phyloP scores from a whole-genome alignment of 1,139 yeast species.

The Taiozyma sp. region DNA sequence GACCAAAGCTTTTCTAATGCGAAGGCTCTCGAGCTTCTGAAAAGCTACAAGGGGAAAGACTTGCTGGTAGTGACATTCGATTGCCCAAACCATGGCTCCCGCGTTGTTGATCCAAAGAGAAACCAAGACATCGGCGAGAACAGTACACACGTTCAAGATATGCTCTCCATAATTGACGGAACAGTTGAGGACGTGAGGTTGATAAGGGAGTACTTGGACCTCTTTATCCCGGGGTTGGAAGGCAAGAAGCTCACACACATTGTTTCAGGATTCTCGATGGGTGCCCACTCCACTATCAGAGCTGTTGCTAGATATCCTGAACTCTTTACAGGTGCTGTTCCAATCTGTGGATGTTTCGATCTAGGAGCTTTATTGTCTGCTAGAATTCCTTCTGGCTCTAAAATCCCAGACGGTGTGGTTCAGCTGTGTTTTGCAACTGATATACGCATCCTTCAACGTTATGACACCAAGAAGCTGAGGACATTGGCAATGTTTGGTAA shows the following conservation, averaged over 20 bases:
- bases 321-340: conserved; percentile 36
- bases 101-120: conserved; percentile 33
- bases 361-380: conserved; percentile 36
- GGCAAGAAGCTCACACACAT: conserved; percentile 29
- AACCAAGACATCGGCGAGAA: conserved; percentile 45
- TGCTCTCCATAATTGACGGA: conserved; percentile 49
- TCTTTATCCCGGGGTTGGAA: conserved; percentile 30
- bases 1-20: background rate
- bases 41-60: background rate
- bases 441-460: background rate
- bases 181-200: conserved; percentile 44
- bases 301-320: conserved; percentile 39
- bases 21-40: background rate
- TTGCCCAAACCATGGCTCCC: conserved; percentile 55
- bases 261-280: conserved; percentile 53
- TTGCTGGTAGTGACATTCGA: conserved; percentile 54
- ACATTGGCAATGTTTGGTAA: background rate
- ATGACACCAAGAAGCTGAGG: background rate
- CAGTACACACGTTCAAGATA: conserved; percentile 46
- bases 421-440: background rate
- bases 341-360: conserved; percentile 45
- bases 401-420: background rate
- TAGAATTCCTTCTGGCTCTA: background rate
- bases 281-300: conserved; percentile 55
- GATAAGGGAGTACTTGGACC: conserved; percentile 46